Evolutionary conservation across 106 monocot genomes (phyloP), one percentile per base, ranked within the genome.

Genomic region (Platanthera guangdongensis): DNA sequence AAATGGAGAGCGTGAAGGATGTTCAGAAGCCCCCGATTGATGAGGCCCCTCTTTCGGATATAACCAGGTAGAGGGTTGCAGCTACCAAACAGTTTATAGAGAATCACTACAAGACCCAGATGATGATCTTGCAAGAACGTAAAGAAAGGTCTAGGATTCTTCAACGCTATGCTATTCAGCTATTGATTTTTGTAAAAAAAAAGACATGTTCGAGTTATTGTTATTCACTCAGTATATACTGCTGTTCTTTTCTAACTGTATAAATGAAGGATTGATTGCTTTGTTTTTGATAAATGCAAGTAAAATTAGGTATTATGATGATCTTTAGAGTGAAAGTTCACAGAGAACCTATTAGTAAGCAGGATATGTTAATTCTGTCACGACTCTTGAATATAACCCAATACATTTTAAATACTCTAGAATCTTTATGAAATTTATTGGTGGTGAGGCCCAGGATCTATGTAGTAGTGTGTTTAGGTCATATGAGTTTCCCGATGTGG

Each of bases 41-140:
- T 10, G 92, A 92, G 14, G 84, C 84, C 2, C 93, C 91, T 6
- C 93, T 86, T 25, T 96, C 96, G 7, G 86, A 73, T 75, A 82
- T 84, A 11, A 93, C 93, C 12, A 96, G 87, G 76, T 87, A 96
- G 85, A 86, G 84, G 73, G 95, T 84, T 79, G 92, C 90, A 13
- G 93, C 93, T 6, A 90, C 96, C 3, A 96, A 96, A 86, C 90
- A 96, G 81, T 96, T 89, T 70, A 96, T 96, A 25, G 96, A 96
- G 81, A 96, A 91, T 52, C 96, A 96, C 63, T 96, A 96, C 78
- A 96, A 93, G 73, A 78, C 84, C 47, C 95, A 96, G 80, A 93
- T 87, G 90, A 96, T 93, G 78, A 88, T 78, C 60, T 77, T 96
- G 83, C 87, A 91, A 72, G 93, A 96, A 71, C 82, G 93, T 30